Conservation (phyloP, 1,284 basidiomycete genomes). For the Fomitopsis palustris region DNA sequence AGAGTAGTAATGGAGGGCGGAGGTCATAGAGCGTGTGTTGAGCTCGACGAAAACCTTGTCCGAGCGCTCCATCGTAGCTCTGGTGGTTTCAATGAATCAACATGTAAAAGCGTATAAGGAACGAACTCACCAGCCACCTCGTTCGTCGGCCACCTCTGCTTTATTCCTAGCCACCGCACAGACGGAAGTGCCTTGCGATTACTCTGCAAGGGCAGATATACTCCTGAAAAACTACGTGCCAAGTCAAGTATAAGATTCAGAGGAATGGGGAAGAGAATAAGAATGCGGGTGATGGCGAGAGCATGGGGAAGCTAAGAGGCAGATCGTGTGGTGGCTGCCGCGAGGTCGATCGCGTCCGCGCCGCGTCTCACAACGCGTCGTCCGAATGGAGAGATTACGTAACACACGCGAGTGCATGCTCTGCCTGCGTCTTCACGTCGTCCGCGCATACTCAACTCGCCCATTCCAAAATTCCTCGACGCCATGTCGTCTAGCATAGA, state of each 20-base stretch:
- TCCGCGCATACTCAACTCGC: not conserved
- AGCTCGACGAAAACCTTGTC: not conserved
- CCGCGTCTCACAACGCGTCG: not conserved
- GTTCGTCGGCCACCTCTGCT: not conserved
- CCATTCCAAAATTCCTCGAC: not conserved
- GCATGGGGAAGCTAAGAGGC: not conserved
- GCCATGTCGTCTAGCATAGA: conserved; percentile 80
- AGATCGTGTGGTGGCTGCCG: not conserved
- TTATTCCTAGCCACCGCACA: too few relatives aligned
- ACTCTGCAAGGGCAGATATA: too few relatives aligned
- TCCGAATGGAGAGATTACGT: conserved; percentile 1
- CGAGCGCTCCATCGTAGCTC: not conserved
- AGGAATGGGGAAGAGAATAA: too few relatives aligned
- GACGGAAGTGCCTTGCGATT: too few relatives aligned
- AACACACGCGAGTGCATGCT: not conserved
- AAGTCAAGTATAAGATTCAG: too few relatives aligned
- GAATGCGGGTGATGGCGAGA: not conserved
- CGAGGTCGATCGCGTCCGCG: not conserved
- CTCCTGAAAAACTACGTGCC: too few relatives aligned
- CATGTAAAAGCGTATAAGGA: not conserved
- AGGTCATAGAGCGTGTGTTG: conserved; percentile 1
- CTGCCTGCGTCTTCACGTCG: not conserved
- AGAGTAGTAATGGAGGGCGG: conserved; percentile 4
- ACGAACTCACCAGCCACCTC: not conserved
- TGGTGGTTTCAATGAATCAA: not conserved